phyloP scores from a whole-genome alignment of 441 rosid genomes.

The Hypseocharis bilobata region DNA sequence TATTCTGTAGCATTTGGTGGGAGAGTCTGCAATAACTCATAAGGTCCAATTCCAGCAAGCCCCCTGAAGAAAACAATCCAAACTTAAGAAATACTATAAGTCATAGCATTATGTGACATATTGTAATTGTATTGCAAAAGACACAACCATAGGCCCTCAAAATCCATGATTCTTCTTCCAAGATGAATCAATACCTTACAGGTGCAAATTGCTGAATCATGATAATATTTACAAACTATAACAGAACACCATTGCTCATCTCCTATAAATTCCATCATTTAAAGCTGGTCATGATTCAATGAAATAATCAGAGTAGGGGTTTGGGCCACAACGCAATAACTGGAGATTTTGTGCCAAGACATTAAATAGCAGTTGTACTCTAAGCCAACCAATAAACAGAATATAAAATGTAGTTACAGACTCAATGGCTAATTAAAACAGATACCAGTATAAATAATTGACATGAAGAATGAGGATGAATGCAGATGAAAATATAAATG shows the following conservation, averaged over 20 bases:
- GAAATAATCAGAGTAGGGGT: background rate
- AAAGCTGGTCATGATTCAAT: background rate
- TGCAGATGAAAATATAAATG: background rate
- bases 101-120: conserved; percentile 5
- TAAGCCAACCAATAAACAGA: background rate
- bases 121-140: no score
- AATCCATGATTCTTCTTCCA: no score
- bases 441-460: background rate
- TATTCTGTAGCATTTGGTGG: conserved; percentile 55
- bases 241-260: no score
- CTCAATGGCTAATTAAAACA: background rate
- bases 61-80: conserved; percentile 26
- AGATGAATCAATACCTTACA: no score
- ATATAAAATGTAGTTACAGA: background rate
- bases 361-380: no score
- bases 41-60: conserved; percentile 27
- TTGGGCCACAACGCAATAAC: background rate
- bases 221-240: no score
- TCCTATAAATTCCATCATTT: background rate
- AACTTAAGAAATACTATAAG: background rate
- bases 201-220: no score
- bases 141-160: no score
- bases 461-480: background rate
- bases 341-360: background rate
- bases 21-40: conserved; percentile 33